Base-by-base conservation (phyloP, 2,329 filamentous ascomycete species). In the Epicoccum nigrum region DNA sequence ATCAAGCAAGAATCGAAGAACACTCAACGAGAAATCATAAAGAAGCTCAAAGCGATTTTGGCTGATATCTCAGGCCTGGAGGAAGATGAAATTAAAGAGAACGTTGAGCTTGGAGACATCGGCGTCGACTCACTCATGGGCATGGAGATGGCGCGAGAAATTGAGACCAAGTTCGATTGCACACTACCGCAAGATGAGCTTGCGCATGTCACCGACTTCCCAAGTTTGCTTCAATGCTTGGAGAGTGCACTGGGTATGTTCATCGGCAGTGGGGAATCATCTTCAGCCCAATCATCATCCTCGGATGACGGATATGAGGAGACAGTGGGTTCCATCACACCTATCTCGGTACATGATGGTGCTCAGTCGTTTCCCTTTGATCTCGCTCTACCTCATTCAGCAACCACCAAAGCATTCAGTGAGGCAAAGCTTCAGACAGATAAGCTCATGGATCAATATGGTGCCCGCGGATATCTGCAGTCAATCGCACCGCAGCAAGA, bases 61-160 rank as follows among this genome's bases (percentile, higher is more conserved):
- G 48, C 47, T 1, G 45, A 58, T 12, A 32, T 59, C 30, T 33
- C 56, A 31, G 58, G 58, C 55, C 25, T 56, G 58, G 37, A 28
- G 4, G n/a, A 19, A 9, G 23, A 30, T 19, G 37, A 40, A 15
- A 30, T 30, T 38, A 61, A 41, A 19, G 47, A 55, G 3, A 58
- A 64, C 13, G 44, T 56, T 2, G 52, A 61, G 7, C 52, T 74
- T 19, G 62, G 54, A 7, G 70, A 74, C 23, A 49, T 76, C 9
- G 74, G 74, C 2, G 62, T 76, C 11, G 74, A 76, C 45, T 76
- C 74, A 7, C 56, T 76, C 8, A 63, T 74, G 58, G 65, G 55
- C 2, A 73, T 65, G 20, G 74, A 76, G 45, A 51, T 76, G 16
- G 47, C 62, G 5, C 50, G 52, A 12, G 72, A 74, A 13, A 64